Percentiles rank a stretch among this genome's conserved stretches.
Conservation (phyloP, 305 asterid species). For the Plantago rigida region DNA sequence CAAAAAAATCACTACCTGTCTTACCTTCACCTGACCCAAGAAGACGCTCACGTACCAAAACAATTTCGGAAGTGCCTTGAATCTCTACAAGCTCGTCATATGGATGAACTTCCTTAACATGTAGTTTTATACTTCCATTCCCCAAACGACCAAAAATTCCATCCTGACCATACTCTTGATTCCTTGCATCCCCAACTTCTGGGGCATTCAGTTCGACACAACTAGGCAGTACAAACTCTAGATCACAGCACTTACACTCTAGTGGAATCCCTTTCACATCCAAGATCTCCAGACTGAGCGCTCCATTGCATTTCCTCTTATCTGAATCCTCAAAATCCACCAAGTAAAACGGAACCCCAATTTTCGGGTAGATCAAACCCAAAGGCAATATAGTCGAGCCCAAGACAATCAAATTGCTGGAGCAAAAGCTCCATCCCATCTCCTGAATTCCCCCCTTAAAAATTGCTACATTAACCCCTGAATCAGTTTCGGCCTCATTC, state of each 20-base stretch:
- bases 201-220: constrained; percentile 27
- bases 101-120: constrained; percentile 48
- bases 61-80: constrained; percentile 33
- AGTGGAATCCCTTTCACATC: constrained; percentile 66
- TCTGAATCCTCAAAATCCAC: constrained; percentile 28
- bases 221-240: constrained; percentile 49
- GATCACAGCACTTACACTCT: constrained; percentile 63
- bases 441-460: constrained; percentile 38
- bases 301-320: constrained; percentile 34
- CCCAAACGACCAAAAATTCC: constrained; percentile 35
- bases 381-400: constrained; percentile 75
- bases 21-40: constrained; percentile 33
- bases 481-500: constrained; percentile 24
- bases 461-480: constrained; percentile 4
- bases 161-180: constrained; percentile 27
- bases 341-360: constrained; percentile 42
- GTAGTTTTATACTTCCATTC: constrained; percentile 40
- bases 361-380: constrained; percentile 65
- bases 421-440: constrained; percentile 76
- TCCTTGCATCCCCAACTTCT: constrained; percentile 33
- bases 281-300: constrained; percentile 53
- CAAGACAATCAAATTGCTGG: constrained; percentile 53
- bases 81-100: constrained; percentile 28
- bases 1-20: constrained; percentile 31
- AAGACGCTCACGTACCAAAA: constrained; percentile 49